Percentiles rank a stretch among this genome's conserved stretches.
phyloP scores from a whole-genome alignment of 352 stramenopile genomes.

The Phytophthora palmivora region DNA sequence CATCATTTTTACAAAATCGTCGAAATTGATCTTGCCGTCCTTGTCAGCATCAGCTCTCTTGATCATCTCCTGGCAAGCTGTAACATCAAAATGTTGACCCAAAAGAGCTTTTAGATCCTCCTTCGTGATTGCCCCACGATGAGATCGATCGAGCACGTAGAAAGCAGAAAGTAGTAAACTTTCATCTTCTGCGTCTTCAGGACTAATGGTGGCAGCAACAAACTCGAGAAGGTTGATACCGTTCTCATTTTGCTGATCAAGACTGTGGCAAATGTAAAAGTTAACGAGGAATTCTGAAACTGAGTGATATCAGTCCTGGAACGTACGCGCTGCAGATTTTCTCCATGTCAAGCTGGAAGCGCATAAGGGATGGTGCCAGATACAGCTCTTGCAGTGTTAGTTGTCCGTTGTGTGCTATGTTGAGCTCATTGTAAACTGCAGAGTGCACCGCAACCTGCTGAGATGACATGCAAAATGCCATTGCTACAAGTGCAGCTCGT shows the following conservation, averaged over 20 bases:
- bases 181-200: constrained; percentile 66
- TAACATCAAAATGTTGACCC: constrained; percentile 64
- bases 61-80: constrained; percentile 72
- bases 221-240: constrained; percentile 84
- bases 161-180: constrained; percentile 64
- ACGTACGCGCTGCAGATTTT: constrained; percentile 70
- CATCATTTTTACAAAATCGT: constrained; percentile 80
- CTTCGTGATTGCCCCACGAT: constrained; percentile 63
- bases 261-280: constrained; percentile 28
- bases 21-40: constrained; percentile 73
- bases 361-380: constrained; percentile 49
- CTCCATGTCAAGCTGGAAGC: constrained; percentile 71
- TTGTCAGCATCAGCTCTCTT: constrained; percentile 64
- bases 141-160: constrained; percentile 66
- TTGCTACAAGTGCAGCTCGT: constrained; percentile 65
- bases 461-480: constrained; percentile 79
- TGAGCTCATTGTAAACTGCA: constrained; percentile 83
- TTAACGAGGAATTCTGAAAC: constrained; percentile 8
- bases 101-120: constrained; percentile 61
- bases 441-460: constrained; percentile 57
- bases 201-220: constrained; percentile 71
- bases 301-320: neutral
- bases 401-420: constrained; percentile 74
- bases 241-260: constrained; percentile 79
- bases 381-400: constrained; percentile 77